Base-by-base conservation (phyloP, 176 grass and related monocot genomes). In the Poa pratensis region DNA sequence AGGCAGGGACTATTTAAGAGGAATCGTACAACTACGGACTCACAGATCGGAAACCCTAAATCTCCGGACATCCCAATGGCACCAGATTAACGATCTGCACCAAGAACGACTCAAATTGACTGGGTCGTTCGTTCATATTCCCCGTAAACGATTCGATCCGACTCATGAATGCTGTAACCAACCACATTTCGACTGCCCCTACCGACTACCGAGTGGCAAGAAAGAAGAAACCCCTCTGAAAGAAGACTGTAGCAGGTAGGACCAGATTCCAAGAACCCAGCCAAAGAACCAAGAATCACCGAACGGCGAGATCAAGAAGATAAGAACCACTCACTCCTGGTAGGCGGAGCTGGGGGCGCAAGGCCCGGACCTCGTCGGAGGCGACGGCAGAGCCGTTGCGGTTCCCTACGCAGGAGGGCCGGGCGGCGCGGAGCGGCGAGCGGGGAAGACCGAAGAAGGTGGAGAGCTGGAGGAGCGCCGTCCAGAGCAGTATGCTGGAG, bases 401-500 rank as follows among this genome's bases (percentile, higher is more conserved):
- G 69, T n/a, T 80, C 54, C 77, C 87, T 48, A 40, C 66, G 80
- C 83, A 90, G 86, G 91, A 74, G 57, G 87, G 87, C 16, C 93
- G 87, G 74, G 78, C 69, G 58, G 86, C 73, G 77, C 63, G 85
- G 39, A 95, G 89, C 17, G 83, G 50, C 77, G 88, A 66, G 53
- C 86, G 93, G 74, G 85, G 91, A 48, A 88, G 86, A 42, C 91
- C 91, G 27, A 88, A 67, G 68, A 91, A 62, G 63, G 76, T 82
- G 85, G 73, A 87, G 54, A 95, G 74, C 77, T 98, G 96, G 80
- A 95, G 86, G 54, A 98, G 46, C 22, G 76, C 81, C 81, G 91
- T 94, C 93, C 93, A 98, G 68, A 86, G 69, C 80, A 98, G 27
- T 69, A 92, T 83, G 69, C 96, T 98, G 17, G 88, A 78, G 48